Percentiles rank a stretch among this genome's conserved stretches.
Conservation (phyloP, 2,329 filamentous ascomycete species). For the Exophiala bonariae region DNA sequence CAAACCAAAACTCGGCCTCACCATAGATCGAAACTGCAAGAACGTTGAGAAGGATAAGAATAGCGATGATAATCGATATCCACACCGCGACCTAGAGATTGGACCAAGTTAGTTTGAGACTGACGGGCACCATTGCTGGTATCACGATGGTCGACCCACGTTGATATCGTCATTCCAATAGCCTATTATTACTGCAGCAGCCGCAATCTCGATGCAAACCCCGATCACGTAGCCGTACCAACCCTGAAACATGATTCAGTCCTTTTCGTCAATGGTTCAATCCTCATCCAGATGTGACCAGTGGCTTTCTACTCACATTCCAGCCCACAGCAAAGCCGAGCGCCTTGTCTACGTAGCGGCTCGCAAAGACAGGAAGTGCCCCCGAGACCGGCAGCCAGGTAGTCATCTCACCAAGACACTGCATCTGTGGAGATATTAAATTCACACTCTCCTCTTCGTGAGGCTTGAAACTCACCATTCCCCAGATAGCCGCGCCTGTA, state of each 20-base stretch:
- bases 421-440: too few relatives aligned
- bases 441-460: too few relatives aligned
- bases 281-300: background rate
- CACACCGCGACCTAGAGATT: slow-evolving; percentile 37
- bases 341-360: slow-evolving; percentile 44
- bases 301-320: slow-evolving; percentile 40
- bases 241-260: slow-evolving; percentile 18
- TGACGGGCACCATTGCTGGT: slow-evolving; percentile 43
- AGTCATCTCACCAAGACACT: slow-evolving; percentile 48
- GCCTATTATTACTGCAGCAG: slow-evolving; percentile 47
- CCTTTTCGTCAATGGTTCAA: too few relatives aligned
- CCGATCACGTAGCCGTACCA: slow-evolving; percentile 50
- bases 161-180: slow-evolving; percentile 37
- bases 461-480: slow-evolving; percentile 30
- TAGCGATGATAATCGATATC: slow-evolving; percentile 45
- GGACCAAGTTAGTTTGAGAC: slow-evolving; percentile 46
- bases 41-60: slow-evolving; percentile 36
- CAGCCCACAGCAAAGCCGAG: slow-evolving; percentile 49
- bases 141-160: background rate
- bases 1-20: slow-evolving; percentile 55
- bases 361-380: slow-evolving; percentile 48
- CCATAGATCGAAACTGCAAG: slow-evolving; percentile 49
- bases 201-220: slow-evolving; percentile 47
- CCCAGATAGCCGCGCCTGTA: slow-evolving; percentile 47
- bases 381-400: slow-evolving; percentile 52